Evolutionary conservation across 2,329 filamentous ascomycete species (phyloP), one percentile per base, ranked within the genome.

Genomic region (Trichocomaceae sp.): DNA sequence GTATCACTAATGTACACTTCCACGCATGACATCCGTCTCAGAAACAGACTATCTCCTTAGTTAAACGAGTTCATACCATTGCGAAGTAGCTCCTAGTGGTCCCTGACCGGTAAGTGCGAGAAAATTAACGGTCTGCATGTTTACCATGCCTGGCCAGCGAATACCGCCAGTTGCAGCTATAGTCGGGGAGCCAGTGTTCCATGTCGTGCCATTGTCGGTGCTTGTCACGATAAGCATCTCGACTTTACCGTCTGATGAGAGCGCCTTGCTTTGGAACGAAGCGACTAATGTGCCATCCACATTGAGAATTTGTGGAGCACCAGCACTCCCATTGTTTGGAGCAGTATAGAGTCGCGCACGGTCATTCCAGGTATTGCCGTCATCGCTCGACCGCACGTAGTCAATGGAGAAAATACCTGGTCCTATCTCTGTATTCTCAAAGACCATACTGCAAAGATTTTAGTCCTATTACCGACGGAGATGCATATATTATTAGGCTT

Each of bases 131-230:
- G 31, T 50, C 9, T 50, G 19, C 48, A 50, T 50, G 4, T 22
- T 37, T 12, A 50, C 31, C 48, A 50, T 33, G 20, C 48, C 29
- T 22, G 48, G 48, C 48, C 48, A 50, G 2, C n/a, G 22, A n/a
- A 50, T 50, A 19, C 17, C 17, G 48, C 48, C 33, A 37, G 33
- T 50, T 22, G 29, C 48, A 8, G 20, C 13, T 12, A 50, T 41
- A 39, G 31, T 50, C 4, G 29, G 19, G 33, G 48, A 23, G 33
- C 33, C 19, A 39, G 33, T 39, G 19, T 50, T 22, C 33, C 48
- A 50, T 23, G 48, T 50, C 33, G 8, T 37, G 33, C 48, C 48
- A 37, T 50, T 50, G 48, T 50, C 48, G 33, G n/a, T 42, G 48
- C 48, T 42, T 37, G 48, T 50, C 48, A 42, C 48, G 35, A 50